phyloP scores from a whole-genome alignment of 768 basidiomycete genomes.

The Vararia minispora region DNA sequence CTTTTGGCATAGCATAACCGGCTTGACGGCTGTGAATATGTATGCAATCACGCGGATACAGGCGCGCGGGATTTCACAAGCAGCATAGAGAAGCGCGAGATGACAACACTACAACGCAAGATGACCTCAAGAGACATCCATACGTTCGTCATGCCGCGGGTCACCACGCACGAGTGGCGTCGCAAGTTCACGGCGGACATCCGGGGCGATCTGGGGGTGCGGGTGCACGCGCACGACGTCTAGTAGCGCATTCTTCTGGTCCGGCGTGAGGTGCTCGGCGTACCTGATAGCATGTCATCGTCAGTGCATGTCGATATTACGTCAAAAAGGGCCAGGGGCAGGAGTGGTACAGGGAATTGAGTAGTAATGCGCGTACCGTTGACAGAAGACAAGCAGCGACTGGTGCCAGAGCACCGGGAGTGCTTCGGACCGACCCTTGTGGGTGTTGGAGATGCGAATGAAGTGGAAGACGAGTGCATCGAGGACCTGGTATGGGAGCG shows the following conservation, averaged over 20 bases:
- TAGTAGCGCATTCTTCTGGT: constrained; percentile 95
- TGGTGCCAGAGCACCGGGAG: constrained; percentile 99
- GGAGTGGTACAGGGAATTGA: not conserved
- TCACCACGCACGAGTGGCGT: constrained; percentile 83
- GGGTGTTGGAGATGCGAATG: constrained; percentile 87
- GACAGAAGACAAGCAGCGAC: constrained; percentile 85
- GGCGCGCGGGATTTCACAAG: no score
- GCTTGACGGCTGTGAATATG: no score
- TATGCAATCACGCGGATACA: no score
- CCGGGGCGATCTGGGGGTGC: constrained; percentile 80
- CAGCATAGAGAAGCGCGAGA: no score
- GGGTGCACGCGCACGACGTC: constrained; percentile 82
- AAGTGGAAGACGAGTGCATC: constrained; percentile 98
- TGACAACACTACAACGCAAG: no score
- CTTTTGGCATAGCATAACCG: no score
- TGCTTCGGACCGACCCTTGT: constrained; percentile 70
- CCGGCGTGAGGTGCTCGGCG: constrained; percentile 85
- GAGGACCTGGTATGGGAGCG: constrained; percentile 94
- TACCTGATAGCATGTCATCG: constrained; percentile 47
- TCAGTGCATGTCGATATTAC: not conserved
- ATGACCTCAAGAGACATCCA: constrained; percentile 34
- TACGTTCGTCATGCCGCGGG: constrained; percentile 49
- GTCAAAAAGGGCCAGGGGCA: not conserved
- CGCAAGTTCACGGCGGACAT: constrained; percentile 84
- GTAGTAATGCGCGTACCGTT: constrained; percentile 46